Conservation (phyloP, 1,284 basidiomycete species). For the Caloboletus firmus region DNA sequence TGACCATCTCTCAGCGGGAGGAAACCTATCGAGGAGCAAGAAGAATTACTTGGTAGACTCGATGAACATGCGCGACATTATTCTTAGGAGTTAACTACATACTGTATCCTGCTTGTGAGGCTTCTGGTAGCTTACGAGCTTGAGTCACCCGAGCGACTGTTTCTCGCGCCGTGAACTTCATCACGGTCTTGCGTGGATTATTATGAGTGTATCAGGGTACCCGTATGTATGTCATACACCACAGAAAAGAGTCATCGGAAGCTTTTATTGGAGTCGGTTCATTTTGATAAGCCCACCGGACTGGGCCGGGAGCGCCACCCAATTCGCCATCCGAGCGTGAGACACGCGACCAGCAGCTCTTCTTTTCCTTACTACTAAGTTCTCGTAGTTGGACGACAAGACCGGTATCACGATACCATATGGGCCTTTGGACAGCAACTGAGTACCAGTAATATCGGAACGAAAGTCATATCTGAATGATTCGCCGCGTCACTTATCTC, state of each 20-base stretch:
- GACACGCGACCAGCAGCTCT: too few species aligned
- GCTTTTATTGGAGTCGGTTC: too few species aligned
- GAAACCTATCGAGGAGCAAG: constrained; percentile 44
- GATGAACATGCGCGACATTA: constrained; percentile 35
- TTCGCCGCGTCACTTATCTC: too few species aligned
- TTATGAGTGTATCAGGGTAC: neutral
- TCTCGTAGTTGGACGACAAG: too few species aligned
- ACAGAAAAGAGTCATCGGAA: neutral
- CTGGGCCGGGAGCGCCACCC: too few species aligned
- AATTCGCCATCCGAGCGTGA: too few species aligned
- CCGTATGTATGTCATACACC: neutral
- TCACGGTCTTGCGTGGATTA: neutral
- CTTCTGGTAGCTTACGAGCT: neutral
- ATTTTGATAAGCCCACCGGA: too few species aligned
- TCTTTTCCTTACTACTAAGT: too few species aligned
- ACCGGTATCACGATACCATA: too few species aligned
- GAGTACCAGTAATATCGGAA: too few species aligned
- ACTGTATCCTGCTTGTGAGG: neutral
- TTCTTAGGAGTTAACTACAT: neutral
- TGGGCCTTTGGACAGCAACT: too few species aligned
- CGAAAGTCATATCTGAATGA: too few species aligned
- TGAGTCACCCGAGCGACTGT: neutral
- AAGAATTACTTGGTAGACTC: constrained; percentile 44
- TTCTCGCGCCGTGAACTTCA: neutral
- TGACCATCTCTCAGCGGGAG: constrained; percentile 37